phyloP scores from a whole-genome alignment of 164 flowering plant species.

The Houttuynia cordata region DNA sequence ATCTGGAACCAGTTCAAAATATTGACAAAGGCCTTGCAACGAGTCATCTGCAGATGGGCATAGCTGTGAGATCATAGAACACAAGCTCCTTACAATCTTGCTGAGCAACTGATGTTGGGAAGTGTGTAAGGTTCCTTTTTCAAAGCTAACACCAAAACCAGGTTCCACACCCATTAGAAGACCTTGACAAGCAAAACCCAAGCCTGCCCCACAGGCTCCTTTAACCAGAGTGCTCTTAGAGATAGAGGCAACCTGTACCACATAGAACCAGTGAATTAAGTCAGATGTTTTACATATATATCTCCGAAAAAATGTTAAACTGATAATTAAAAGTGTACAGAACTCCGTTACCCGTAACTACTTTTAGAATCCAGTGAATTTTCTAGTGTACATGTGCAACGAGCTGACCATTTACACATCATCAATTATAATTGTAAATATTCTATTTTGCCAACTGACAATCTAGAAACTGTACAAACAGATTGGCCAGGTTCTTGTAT shows the following conservation, averaged over 20 bases:
- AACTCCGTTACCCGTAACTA: no score
- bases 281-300: not conserved
- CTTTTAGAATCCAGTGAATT: no score
- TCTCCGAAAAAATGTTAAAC: no score
- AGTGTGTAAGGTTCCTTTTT: constrained; percentile 21
- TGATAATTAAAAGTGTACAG: not conserved
- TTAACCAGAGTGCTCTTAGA: constrained; percentile 78
- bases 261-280: not conserved
- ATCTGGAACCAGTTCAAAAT: constrained; percentile 19
- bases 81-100: constrained; percentile 39
- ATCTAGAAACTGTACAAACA: not conserved
- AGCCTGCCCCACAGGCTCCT: constrained; percentile 92
- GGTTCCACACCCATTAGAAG: constrained; percentile 44
- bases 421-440: no score
- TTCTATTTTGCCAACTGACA: not conserved
- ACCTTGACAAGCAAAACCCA: constrained; percentile 70
- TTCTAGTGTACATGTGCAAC: no score
- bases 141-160: constrained; percentile 20
- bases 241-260: constrained; percentile 52
- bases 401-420: no score
- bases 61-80: constrained; percentile 32
- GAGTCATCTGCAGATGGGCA: constrained; percentile 35
- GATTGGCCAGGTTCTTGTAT: not conserved
- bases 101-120: constrained; percentile 42
- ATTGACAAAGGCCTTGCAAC: constrained; percentile 33